Conservation (phyloP, 192 early-diverging fungal species). For the Coemansia erecta region DNA sequence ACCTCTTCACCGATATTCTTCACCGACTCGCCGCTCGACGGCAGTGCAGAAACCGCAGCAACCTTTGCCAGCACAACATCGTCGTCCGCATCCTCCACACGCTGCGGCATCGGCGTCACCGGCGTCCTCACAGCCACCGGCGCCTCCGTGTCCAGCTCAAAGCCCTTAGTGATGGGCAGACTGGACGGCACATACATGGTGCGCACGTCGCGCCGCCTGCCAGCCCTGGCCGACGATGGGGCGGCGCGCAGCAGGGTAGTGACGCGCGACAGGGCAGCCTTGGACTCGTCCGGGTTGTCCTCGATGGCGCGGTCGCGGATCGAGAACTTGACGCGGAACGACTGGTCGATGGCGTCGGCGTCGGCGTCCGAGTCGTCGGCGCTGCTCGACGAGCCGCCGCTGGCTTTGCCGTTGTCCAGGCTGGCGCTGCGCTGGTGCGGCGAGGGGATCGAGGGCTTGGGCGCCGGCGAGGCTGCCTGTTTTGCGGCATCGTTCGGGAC, state of each 20-base stretch:
- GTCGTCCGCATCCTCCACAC: not conserved
- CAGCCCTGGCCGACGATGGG: constrained; percentile 21
- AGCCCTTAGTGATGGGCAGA: constrained; percentile 1
- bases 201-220: constrained; percentile 42
- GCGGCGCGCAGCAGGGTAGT: constrained; percentile 41
- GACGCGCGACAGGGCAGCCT: constrained; percentile 40
- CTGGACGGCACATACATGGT: constrained; percentile 41
- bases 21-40: not conserved
- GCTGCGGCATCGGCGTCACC: constrained; percentile 11
- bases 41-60: not conserved
- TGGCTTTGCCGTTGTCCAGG: not conserved
- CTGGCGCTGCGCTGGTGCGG: constrained; percentile 36
- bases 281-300: constrained; percentile 51
- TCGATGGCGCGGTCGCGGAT: constrained; percentile 45
- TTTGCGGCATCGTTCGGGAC: no score
- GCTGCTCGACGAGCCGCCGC: constrained; percentile 5
- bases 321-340: constrained; percentile 50
- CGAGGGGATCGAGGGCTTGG: not conserved
- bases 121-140: not conserved
- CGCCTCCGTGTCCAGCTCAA: not conserved
- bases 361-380: constrained; percentile 6
- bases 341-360: constrained; percentile 14
- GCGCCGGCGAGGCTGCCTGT: no score
- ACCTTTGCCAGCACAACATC: constrained; percentile 8
- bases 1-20: not conserved